These are phyloP conservation scores for Thelonectria discophora DNA, from an alignment of 2,329 filamentous ascomycete genomes.

Conservation along the genomic window DNA sequence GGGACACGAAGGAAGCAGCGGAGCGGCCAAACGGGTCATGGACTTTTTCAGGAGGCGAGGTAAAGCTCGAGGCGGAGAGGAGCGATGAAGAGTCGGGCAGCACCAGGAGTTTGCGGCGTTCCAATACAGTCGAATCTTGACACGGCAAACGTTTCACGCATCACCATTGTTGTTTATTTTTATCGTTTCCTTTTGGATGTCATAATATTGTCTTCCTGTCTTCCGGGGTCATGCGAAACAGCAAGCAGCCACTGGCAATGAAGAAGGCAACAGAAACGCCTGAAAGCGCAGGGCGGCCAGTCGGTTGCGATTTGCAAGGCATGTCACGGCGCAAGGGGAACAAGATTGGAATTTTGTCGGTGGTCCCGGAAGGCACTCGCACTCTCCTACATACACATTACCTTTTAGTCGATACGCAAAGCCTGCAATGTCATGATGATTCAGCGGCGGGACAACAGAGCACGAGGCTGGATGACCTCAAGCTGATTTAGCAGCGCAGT, in stretches of 20 bases:
- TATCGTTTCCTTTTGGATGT: conserved; percentile 34
- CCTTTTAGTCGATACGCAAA: conserved; percentile 37
- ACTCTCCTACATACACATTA: conserved; percentile 35
- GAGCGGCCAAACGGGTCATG: conserved; percentile 92
- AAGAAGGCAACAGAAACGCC: conserved; percentile 35
- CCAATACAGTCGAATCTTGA: conserved; percentile 35
- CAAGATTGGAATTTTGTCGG: conserved; percentile 38
- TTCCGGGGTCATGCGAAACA: conserved; percentile 36
- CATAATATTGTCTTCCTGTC: conserved; percentile 40
- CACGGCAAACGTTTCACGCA: conserved; percentile 30
- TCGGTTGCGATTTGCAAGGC: conserved; percentile 21
- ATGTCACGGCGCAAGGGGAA: conserved; percentile 40
- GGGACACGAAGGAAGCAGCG: conserved; percentile 82
- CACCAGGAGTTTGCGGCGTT: conserved; percentile 38
- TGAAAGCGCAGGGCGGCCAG: conserved; percentile 10
- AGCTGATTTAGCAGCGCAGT: conserved; percentile 23
- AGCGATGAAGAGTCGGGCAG: conserved; percentile 52
- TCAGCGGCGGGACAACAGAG: conserved; percentile 26
- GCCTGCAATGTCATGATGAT: conserved; percentile 31
- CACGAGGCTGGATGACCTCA: conserved; percentile 33
- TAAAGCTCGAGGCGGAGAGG: conserved; percentile 72
- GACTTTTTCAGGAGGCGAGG: conserved; percentile 94
- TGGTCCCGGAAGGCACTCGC: conserved; percentile 36
- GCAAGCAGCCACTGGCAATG: conserved; percentile 41
- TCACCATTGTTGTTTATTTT: conserved; percentile 32